phyloP scores from a whole-genome alignment of 345 rosid genomes.

The Trapa bicornis region DNA sequence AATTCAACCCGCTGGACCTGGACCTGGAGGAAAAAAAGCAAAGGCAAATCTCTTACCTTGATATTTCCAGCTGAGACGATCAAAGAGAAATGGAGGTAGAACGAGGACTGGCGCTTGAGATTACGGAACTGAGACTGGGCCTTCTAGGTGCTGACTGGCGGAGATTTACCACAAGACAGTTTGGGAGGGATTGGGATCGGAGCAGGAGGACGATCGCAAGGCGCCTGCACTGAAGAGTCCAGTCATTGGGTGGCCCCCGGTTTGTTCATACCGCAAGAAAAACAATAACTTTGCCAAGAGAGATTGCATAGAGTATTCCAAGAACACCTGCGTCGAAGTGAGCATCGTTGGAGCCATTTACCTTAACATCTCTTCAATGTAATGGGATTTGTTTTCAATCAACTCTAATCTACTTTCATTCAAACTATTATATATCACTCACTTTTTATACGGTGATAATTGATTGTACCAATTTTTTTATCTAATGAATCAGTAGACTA shows the following conservation, averaged over 20 bases:
- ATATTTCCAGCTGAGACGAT: no score
- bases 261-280: conserved; percentile 68
- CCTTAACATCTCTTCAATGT: conserved; percentile 10
- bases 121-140: conserved; percentile 80
- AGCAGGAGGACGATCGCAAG: not conserved
- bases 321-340: conserved; percentile 55
- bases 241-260: conserved; percentile 97
- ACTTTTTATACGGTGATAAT: no score
- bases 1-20: no score
- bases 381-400: no score
- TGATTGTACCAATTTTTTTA: no score
- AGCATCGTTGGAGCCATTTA: conserved; percentile 90
- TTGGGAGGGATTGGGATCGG: no score
- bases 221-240: conserved; percentile 31
- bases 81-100: conserved; percentile 21
- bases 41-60: no score
- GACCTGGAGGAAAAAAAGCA: no score
- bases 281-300: conserved; percentile 24
- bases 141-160: conserved; percentile 26
- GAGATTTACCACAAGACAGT: conserved; percentile 17
- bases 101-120: conserved; percentile 52
- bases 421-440: no score
- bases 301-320: not conserved
- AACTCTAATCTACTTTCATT: no score
- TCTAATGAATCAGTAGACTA: no score